Conservation (phyloP, 805 yeast genomes). For the Suhomyces kilbournensis region DNA sequence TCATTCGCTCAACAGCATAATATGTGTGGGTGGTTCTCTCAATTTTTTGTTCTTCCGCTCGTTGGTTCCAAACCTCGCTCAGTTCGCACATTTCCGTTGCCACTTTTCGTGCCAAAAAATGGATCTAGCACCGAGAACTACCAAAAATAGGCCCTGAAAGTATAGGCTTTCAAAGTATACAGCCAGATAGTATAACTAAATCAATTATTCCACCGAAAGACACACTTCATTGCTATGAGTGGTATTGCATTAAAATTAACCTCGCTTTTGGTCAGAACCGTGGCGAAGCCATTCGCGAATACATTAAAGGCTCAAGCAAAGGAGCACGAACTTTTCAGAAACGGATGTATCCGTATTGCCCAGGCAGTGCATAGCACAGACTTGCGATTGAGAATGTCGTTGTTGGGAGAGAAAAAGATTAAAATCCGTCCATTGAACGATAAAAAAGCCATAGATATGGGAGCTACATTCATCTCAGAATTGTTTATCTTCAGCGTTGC, state of each 20-base stretch:
- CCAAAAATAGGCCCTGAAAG: not conserved
- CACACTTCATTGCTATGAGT: conserved; percentile 49
- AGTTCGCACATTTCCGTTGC: not conserved
- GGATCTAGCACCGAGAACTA: not conserved
- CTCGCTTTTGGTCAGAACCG: conserved; percentile 65
- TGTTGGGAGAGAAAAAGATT: conserved; percentile 52
- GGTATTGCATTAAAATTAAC: conserved; percentile 72
- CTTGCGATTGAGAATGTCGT: conserved; percentile 54
- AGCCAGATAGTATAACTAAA: not conserved
- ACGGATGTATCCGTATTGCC: conserved; percentile 64
- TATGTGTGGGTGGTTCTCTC: not conserved
- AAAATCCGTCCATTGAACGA: conserved; percentile 78
- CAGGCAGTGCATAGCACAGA: conserved; percentile 70
- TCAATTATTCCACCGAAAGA: not conserved
- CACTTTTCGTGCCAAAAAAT: not conserved
- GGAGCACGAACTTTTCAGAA: conserved; percentile 62
- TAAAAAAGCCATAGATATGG: conserved; percentile 75
- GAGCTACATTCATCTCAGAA: conserved; percentile 78
- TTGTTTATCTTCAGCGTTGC: conserved; percentile 77
- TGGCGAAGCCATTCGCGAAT: conserved; percentile 77
- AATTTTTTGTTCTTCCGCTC: not conserved
- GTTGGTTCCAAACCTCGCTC: not conserved
- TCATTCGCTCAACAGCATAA: not conserved
- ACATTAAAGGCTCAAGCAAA: conserved; percentile 71
- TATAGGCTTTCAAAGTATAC: no score